These are phyloP conservation scores for Cryptococcus maquisensis DNA, from an alignment of 1,284 basidiomycete genomes.

Conservation along the genomic window DNA sequence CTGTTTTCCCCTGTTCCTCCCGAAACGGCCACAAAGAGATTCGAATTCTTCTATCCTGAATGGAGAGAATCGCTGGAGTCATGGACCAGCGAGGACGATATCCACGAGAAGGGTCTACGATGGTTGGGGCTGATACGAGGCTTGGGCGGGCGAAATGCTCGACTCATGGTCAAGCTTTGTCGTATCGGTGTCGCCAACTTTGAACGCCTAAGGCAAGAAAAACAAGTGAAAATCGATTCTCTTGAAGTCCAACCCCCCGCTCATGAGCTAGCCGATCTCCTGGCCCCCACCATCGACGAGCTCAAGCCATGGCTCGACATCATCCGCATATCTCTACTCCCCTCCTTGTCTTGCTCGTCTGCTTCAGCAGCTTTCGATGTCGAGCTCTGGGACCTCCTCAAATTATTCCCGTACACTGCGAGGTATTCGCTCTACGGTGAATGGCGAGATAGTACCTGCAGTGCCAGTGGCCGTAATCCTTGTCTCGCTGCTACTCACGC, in stretches of 20 bases:
- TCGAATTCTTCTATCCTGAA: slow-evolving; percentile 82
- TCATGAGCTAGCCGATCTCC: neutral
- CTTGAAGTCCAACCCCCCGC: slow-evolving; percentile 7
- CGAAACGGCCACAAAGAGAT: slow-evolving; percentile 63
- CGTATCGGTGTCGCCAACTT: slow-evolving; percentile 57
- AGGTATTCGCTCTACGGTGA: slow-evolving; percentile 93
- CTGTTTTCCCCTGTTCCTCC: slow-evolving; percentile 71
- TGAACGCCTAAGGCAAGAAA: slow-evolving; percentile 20
- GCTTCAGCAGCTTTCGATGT: slow-evolving; percentile 80
- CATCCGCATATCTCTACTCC: slow-evolving; percentile 75
- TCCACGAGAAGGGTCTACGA: slow-evolving; percentile 57
- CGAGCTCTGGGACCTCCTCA: slow-evolving; percentile 82
- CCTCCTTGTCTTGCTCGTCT: slow-evolving; percentile 77
- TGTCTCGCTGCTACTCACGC: slow-evolving; percentile 37
- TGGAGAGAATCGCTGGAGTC: slow-evolving; percentile 71
- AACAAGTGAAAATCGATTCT: slow-evolving; percentile 17
- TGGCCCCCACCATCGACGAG: slow-evolving; percentile 37
- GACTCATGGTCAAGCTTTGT: slow-evolving; percentile 61
- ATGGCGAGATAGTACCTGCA: slow-evolving; percentile 71
- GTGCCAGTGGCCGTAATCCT: slow-evolving; percentile 20
- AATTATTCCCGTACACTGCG: slow-evolving; percentile 67
- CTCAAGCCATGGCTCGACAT: slow-evolving; percentile 68
- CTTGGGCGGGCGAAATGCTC: slow-evolving; percentile 66
- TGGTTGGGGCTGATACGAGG: slow-evolving; percentile 71
- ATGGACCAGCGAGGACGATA: slow-evolving; percentile 62